Evolutionary conservation across 2,329 filamentous ascomycete genomes (phyloP).

Genomic region (Fusarium sp.): DNA sequence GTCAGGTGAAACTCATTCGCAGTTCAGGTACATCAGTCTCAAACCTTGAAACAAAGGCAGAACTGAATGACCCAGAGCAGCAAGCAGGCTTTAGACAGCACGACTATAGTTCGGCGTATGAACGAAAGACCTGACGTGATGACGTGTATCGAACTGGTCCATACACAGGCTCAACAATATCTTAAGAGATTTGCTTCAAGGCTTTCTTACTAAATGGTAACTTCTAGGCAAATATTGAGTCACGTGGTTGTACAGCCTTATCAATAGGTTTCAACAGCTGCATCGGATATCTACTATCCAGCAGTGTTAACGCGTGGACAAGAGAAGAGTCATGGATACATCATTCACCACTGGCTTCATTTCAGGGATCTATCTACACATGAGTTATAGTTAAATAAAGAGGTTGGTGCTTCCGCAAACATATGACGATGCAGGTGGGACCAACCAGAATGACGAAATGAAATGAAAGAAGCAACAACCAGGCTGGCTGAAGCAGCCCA

Average conservation of each 20-base stretch:
- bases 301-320: background rate
- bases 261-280: background rate
- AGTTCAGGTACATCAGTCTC: background rate
- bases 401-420: constrained; percentile 2
- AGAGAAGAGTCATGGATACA: background rate
- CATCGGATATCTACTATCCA: background rate
- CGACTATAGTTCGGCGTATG: background rate
- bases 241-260: too few relatives aligned
- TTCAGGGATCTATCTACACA: background rate
- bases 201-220: background rate
- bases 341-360: background rate
- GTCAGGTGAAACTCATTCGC: background rate
- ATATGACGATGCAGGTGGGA: constrained; percentile 9
- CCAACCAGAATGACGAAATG: background rate
- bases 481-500: constrained; percentile 11
- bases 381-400: background rate
- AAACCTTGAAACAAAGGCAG: background rate
- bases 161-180: background rate
- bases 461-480: background rate
- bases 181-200: background rate
- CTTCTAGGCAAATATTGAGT: background rate
- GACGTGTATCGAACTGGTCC: too few relatives aligned
- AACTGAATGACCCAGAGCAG: background rate
- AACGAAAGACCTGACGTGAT: background rate
- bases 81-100: background rate